Evolutionary conservation across 2,329 filamentous ascomycete species (phyloP), one percentile per base, ranked within the genome.

Genomic region (Cladobotryum mycophilum): DNA sequence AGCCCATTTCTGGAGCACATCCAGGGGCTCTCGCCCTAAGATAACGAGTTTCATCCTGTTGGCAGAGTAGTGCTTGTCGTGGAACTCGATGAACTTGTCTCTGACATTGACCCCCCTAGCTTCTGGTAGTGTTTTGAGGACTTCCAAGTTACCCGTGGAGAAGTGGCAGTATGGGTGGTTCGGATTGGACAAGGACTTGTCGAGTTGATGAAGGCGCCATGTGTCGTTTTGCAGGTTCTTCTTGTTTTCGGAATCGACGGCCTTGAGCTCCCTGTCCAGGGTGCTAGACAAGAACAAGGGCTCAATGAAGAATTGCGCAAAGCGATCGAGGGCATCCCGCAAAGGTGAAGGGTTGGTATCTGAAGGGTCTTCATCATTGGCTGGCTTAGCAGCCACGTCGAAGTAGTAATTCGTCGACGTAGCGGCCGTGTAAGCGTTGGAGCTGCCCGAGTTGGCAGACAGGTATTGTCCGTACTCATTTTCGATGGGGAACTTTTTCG

Each of bases 321-420:
- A 96, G 34, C 90, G 84, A 66, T 96, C 91, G 47, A 96, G 76
- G 4, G 87, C 91, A 20, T 89, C 90, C 64, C 86, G 85, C 5
- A 96, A 61, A 1, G 80, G 78, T 14, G 80, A 82, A 0, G 78
- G 72, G 56, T 82, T 81, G 59, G 70, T 64, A 56, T 76, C 77
- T 8, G 78, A 77, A 3, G 78, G 70, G 33, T 80, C 74, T 47
- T 77, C 70, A 36, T 78, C 75, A 54, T 84, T 82, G 64, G 76
- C 81, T 12, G 86, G 80, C 47, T 89, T 89, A 33, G 90, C 89
- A 17, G 88, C 89, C 52, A 97, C 84, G 64, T 99, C 93, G 66
- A 99, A 99, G 71, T 88, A 97, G 73, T 95, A 99, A 71, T 97
- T 97, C 56, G 93, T 99, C 47, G 92, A 95, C 1, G 89, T 96